Base-by-base conservation (phyloP, 768 basidiomycete species). In the Suillus brevipes region DNA sequence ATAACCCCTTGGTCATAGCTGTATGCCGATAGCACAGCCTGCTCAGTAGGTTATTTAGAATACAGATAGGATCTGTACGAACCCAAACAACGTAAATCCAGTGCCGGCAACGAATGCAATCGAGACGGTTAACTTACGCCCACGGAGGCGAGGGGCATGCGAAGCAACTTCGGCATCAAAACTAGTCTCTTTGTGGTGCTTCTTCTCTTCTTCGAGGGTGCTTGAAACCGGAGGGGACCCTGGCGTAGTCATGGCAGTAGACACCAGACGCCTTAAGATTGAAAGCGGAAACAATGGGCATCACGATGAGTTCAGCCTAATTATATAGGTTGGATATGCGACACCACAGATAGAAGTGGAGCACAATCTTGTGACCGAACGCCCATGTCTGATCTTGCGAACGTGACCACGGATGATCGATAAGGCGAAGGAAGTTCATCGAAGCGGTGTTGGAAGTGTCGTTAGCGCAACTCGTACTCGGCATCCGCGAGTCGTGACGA, bases 1-100 rank as follows among this genome's bases (percentile, higher is more conserved):
- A 89, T 87, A 38, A 89, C 88, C 50, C 87, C 88, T 71, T 89
- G 89, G 69, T 89, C 88, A 74, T 88, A 89, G 34, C 86, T 87
- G 31, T 18, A 61, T 34, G 37, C 6, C 43, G 50, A 55, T 20
- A 34, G 34, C 42, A 28, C 38, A 28, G 16, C 12, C 40, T 16
- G 25, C 25, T 59, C 16, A 25, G 25, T 12, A 40, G 23, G 4
- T 28, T 20, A 2, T 40, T 16, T 37, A 57, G 5, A 18, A 25
- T 18, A 28, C 5, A 25, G 9, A 18, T 18, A 18, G 38, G 10
- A 40, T 59, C 18, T 40, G 38, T 59, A 67, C 78, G 58, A 67
- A 85, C 80, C 89, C 88, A 65, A 88, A 87, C n/a, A 86, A 77
- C 13, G 84, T 87, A 72, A 87, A 87, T 4, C 86, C 85, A 5